These are phyloP conservation scores for Deinandra increscens DNA, from an alignment of 129 eudicot genomes.

Conservation along the genomic window DNA sequence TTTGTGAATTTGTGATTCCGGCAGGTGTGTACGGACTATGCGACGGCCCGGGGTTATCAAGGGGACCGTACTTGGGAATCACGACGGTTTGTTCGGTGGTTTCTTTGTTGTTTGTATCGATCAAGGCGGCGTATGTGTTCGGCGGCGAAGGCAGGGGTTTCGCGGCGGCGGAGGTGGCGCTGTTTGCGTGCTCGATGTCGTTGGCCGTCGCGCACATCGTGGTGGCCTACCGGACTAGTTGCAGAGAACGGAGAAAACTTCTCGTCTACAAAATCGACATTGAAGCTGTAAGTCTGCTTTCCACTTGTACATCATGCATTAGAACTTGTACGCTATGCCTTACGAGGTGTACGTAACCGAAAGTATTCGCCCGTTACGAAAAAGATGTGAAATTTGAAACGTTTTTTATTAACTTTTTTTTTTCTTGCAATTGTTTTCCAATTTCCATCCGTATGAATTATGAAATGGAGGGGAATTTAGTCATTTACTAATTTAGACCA, in stretches of 20 bases:
- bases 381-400: constrained; percentile 10
- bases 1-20: constrained; percentile 17
- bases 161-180: constrained; percentile 56
- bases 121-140: constrained; percentile 82
- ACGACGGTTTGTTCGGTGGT: constrained; percentile 75
- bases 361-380: constrained; percentile 10
- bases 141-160: constrained; percentile 22
- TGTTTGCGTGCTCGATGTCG: constrained; percentile 59
- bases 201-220: constrained; percentile 73
- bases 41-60: constrained; percentile 80
- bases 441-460: constrained; percentile 14
- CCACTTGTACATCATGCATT: constrained; percentile 1
- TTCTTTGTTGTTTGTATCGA: constrained; percentile 74
- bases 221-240: constrained; percentile 88
- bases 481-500: constrained; percentile 2
- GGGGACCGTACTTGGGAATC: constrained; percentile 76
- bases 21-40: constrained; percentile 90
- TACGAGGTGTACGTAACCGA: constrained; percentile 15
- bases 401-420: constrained; percentile 29
- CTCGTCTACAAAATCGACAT: constrained; percentile 88
- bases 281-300: constrained; percentile 75
- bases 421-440: constrained; percentile 3
- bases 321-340: background rate
- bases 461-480: background rate
- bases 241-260: constrained; percentile 85